Percentiles rank a stretch among this genome's conserved stretches.
Evolutionary conservation across 2,329 filamentous ascomycete species (phyloP).

Genomic region (Alternaria hordeiaustralica): DNA sequence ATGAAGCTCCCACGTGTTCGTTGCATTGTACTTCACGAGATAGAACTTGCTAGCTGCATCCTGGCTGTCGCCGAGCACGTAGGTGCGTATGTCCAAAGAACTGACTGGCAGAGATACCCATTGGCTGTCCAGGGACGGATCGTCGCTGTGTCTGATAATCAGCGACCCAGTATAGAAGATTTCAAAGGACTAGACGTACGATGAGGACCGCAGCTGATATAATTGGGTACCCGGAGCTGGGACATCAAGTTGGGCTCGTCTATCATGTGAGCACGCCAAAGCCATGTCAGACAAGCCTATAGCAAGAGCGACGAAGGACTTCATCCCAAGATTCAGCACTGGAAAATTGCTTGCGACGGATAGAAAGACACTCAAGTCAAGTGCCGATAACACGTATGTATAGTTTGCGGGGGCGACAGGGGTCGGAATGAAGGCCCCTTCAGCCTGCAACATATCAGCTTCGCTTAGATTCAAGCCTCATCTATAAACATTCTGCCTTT

Average conservation of each 20-base stretch:
- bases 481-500: slow-evolving; percentile 1
- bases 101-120: slow-evolving; percentile 30
- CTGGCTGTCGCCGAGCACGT: slow-evolving; percentile 23
- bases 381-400: slow-evolving; percentile 2
- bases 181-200: slow-evolving; percentile 19
- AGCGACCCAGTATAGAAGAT: not conserved
- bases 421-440: slow-evolving; percentile 18
- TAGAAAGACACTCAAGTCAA: not conserved
- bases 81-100: slow-evolving; percentile 12
- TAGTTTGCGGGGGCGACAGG: slow-evolving; percentile 13
- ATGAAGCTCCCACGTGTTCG: slow-evolving; percentile 33
- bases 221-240: slow-evolving; percentile 31
- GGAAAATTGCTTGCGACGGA: not conserved
- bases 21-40: slow-evolving; percentile 28
- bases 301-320: slow-evolving; percentile 22
- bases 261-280: slow-evolving; percentile 26
- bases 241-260: slow-evolving; percentile 22
- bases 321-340: slow-evolving; percentile 22
- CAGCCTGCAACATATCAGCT: slow-evolving; percentile 14
- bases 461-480: slow-evolving; percentile 7
- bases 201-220: slow-evolving; percentile 37
- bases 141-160: slow-evolving; percentile 13
- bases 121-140: slow-evolving; percentile 30
- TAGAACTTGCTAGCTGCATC: slow-evolving; percentile 34
- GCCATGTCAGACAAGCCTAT: slow-evolving; percentile 26